phyloP scores from a whole-genome alignment of 805 yeast species.

The Metschnikowia picachoensis region DNA sequence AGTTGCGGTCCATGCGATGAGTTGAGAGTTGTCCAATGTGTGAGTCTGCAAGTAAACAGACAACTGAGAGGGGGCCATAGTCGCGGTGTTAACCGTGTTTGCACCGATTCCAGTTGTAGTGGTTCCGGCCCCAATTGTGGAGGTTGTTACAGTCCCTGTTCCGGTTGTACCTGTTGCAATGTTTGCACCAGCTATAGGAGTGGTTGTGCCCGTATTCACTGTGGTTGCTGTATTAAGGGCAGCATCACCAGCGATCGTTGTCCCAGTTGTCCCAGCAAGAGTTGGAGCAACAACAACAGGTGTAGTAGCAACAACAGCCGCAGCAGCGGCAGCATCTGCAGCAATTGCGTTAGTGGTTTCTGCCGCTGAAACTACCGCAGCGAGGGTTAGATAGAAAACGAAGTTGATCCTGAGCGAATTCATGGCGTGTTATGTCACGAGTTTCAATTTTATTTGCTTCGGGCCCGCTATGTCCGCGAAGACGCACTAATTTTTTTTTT shows the following conservation, averaged over 20 bases:
- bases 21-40: constrained; percentile 17
- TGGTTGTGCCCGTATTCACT: constrained; percentile 11
- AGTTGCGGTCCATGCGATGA: constrained; percentile 18
- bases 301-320: constrained; percentile 14
- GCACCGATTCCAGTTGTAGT: constrained; percentile 15
- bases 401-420: background rate
- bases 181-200: background rate
- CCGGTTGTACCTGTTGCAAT: constrained; percentile 14
- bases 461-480: background rate
- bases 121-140: constrained; percentile 13
- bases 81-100: constrained; percentile 12
- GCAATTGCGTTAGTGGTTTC: constrained; percentile 8
- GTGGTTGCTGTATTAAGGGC: constrained; percentile 17
- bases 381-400: constrained; percentile 10
- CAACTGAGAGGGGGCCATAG: constrained; percentile 17
- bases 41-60: constrained; percentile 11
- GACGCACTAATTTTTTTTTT: background rate
- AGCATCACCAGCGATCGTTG: constrained; percentile 17
- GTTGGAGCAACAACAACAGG: constrained; percentile 16
- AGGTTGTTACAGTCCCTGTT: constrained; percentile 10
- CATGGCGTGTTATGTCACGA: background rate
- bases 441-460: background rate
- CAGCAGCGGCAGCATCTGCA: constrained; percentile 8
- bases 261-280: constrained; percentile 13
- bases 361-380: constrained; percentile 15